Conservation (phyloP, 805 yeast genomes). For the Saccharomycopsis sp. region DNA sequence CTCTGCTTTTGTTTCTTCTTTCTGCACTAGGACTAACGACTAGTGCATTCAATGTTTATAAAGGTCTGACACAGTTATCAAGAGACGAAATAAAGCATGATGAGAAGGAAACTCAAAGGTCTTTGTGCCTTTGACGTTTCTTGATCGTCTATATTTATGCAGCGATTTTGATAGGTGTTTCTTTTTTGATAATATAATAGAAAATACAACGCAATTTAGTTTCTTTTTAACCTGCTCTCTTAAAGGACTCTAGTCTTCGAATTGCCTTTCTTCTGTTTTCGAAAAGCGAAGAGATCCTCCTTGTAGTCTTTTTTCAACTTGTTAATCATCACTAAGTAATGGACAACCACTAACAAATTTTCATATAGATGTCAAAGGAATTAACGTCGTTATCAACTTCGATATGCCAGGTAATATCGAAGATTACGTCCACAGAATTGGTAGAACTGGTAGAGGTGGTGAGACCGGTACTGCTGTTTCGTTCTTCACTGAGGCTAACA, state of each 20-base stretch:
- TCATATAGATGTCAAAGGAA: conserved; percentile 88
- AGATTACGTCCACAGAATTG: conserved; percentile 97
- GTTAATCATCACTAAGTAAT: not conserved
- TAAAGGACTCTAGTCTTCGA: conserved; percentile 48
- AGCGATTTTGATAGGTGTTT: not conserved
- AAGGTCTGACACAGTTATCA: not conserved
- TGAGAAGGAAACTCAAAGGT: not conserved
- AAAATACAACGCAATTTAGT: not conserved
- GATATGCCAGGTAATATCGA: conserved; percentile 98
- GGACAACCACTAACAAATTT: not conserved
- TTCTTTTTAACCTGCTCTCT: conserved; percentile 1
- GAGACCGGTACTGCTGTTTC: conserved; percentile 92
- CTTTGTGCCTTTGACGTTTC: no score
- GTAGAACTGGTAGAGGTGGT: conserved; percentile 99
- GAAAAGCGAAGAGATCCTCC: not conserved
- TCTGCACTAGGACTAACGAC: not conserved
- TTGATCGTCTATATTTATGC: not conserved
- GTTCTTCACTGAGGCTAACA: conserved; percentile 82
- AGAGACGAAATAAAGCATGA: not conserved
- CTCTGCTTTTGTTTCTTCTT: no score
- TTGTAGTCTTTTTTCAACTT: not conserved
- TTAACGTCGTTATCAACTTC: conserved; percentile 85
- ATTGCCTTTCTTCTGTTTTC: no score
- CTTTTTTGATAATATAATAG: not conserved
- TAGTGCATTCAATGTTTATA: not conserved